Evolutionary conservation across 768 basidiomycete species (phyloP), one percentile per base, ranked within the genome.

Genomic region (Austroboletus festivus): DNA sequence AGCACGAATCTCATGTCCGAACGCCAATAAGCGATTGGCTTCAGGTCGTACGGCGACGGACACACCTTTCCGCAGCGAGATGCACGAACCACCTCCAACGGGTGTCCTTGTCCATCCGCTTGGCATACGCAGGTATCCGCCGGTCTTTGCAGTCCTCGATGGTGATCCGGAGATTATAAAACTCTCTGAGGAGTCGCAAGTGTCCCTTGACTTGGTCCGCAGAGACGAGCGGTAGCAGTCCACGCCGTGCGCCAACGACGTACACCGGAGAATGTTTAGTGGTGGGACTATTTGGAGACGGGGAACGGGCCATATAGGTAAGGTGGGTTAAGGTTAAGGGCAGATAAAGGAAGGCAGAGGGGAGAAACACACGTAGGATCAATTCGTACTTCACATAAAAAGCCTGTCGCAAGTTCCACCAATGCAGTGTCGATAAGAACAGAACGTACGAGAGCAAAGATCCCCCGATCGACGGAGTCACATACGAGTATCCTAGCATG

Each of bases 11-110:
- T 73, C n/a, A n/a, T n/a, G 40, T 39, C 15, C 15, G 2, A 31
- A 16, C 4, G 21, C 23, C 19, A 5, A 8, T n/a, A n/a, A n/a
- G n/a, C n/a, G n/a, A n/a, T n/a, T n/a, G n/a, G n/a, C n/a, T n/a
- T n/a, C n/a, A n/a, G n/a, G n/a, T n/a, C n/a, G n/a, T n/a, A n/a
- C n/a, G n/a, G n/a, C n/a, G n/a, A 33, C 4, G 12, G 18, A 58
- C 55, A 8, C 33, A 68, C 72, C 72, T 59, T 38, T 73, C 70
- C 6, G 71, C 64, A 3, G 73, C 72, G 11, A 73, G 54, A 21
- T 61, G 53, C 23, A 74, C 58, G 51, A 73, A 73, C 73, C 73
- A 73, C 1, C 56, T 55, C 72, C 72, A 73, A 38, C 72, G 62
- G 22, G 55, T 45, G 0, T 58, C 59, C 16, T 44, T 57, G 11